Evolutionary conservation across 768 basidiomycete genomes (phyloP), one percentile per base, ranked within the genome.

Genomic region (Leccinum disarticulatum): DNA sequence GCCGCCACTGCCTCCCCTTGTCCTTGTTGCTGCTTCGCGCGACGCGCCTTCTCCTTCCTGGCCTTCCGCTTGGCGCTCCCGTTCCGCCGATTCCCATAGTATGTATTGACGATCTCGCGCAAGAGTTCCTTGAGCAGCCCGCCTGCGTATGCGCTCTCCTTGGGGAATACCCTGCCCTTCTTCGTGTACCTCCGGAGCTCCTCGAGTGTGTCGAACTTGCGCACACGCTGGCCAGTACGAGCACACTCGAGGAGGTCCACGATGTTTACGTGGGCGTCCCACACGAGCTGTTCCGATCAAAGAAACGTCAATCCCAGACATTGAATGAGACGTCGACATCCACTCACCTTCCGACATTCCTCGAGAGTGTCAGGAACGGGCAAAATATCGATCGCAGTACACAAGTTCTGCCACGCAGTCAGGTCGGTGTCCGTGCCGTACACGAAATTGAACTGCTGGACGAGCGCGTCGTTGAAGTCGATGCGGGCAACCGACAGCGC

Each of bases 211-310:
- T 43, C 25, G 30, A 77, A 78, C 9, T 50, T 58, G 8, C 0
- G 53, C 25, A 78, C 69, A 0, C n/a, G 50, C 15, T 52, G 1
- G 9, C 66, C 66, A 0, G 66, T 64, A 6, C 59, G 57, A 0
- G 19, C 55, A 0, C 55, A 54, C 22, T 74, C 63, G 43, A 76
- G 52, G 22, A 78, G 68, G 48, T 78, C 73, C 17, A 74, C 63
- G 6, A 77, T 65, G 46, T 78, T 77, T 27, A 77, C 74, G 33
- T 75, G 64, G 6, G 70, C 64, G 15, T 63, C 65, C 58, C 63
- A 58, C 6, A 76, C 66, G n/a, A 48, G 58, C 73, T 67, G 11
- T 46, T 46, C 43, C 43, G 19, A 46, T 41, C 27, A 2, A 14
- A 22, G 4, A 6, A 43, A 19, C 41, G 43, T 46, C 43, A 19